Evolutionary conservation across 1,284 basidiomycete genomes (phyloP).

Genomic region (Pascua sp.): DNA sequence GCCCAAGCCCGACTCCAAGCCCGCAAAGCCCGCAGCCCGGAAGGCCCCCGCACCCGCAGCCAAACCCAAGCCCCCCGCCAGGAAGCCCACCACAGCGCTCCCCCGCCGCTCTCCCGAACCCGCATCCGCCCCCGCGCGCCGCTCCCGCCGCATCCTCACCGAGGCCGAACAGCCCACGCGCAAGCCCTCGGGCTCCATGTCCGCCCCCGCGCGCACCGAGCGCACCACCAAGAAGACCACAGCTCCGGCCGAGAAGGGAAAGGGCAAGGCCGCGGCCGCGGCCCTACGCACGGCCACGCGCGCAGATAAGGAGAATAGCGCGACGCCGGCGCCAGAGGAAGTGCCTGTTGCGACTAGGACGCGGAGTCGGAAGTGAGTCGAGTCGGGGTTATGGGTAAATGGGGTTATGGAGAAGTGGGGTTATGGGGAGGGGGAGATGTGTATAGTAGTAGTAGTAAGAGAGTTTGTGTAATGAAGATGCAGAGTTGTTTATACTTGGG

Average conservation of each 20-base stretch:
- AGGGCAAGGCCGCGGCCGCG: neutral
- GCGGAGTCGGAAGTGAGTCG: no score
- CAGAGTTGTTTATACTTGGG: no score
- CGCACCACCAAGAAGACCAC: neutral
- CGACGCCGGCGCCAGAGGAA: slow-evolving; percentile 2
- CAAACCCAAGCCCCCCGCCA: neutral
- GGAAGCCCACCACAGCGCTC: neutral
- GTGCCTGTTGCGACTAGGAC: no score
- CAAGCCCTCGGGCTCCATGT: neutral
- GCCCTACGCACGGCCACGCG: neutral
- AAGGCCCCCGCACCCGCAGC: neutral
- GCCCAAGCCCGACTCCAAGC: neutral
- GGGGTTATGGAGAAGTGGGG: no score
- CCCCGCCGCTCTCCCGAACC: neutral
- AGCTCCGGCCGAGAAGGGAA: neutral
- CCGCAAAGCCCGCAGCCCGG: neutral
- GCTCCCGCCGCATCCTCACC: slow-evolving; percentile 7
- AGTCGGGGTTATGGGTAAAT: no score
- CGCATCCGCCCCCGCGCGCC: neutral
- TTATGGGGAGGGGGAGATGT: no score
- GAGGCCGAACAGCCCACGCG: slow-evolving; percentile 7
- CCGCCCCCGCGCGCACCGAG: neutral
- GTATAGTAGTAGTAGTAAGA: no score
- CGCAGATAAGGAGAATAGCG: slow-evolving; percentile 4
- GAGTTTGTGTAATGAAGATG: no score